These are phyloP conservation scores for Yarrowia porcina DNA, from an alignment of 805 yeast species.

Conservation along the genomic window DNA sequence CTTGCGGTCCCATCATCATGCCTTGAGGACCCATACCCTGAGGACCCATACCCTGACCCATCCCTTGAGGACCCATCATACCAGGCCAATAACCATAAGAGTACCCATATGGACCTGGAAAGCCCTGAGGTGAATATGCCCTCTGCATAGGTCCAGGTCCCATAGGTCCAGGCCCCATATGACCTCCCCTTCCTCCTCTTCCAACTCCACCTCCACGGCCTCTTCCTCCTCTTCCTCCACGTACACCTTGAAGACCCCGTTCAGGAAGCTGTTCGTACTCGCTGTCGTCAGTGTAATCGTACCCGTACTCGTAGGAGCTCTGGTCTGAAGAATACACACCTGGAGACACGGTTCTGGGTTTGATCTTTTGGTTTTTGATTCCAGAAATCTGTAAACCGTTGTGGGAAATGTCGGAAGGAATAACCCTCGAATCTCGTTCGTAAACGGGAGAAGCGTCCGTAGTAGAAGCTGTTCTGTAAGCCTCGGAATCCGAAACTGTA, in stretches of 20 bases:
- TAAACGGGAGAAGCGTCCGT: slow-evolving; percentile 11
- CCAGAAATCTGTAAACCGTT: slow-evolving; percentile 1
- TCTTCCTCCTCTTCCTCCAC: not conserved
- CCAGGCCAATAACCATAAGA: slow-evolving; percentile 7
- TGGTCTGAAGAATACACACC: slow-evolving; percentile 6
- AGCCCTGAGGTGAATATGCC: not conserved
- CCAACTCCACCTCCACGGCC: not conserved
- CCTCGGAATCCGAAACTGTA: slow-evolving; percentile 18
- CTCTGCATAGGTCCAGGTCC: not conserved
- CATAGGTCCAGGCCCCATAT: not conserved
- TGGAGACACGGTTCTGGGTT: not conserved
- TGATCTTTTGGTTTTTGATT: not conserved
- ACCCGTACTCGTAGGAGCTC: slow-evolving; percentile 1
- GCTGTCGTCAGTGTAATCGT: slow-evolving; percentile 17
- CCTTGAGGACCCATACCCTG: slow-evolving; percentile 17
- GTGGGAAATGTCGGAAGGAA: slow-evolving; percentile 12
- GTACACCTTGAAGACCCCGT: not conserved
- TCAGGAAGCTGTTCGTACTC: slow-evolving; percentile 5
- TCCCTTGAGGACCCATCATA: slow-evolving; percentile 9
- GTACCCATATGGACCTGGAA: not conserved
- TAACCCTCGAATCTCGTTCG: not conserved
- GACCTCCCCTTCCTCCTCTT: not conserved
- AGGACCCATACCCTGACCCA: slow-evolving; percentile 4
- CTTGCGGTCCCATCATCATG: too few species aligned
- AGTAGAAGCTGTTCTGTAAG: not conserved